Base-by-base conservation (phyloP, 371 early-diverging fungal genomes). In the Gilbertella persicaria region DNA sequence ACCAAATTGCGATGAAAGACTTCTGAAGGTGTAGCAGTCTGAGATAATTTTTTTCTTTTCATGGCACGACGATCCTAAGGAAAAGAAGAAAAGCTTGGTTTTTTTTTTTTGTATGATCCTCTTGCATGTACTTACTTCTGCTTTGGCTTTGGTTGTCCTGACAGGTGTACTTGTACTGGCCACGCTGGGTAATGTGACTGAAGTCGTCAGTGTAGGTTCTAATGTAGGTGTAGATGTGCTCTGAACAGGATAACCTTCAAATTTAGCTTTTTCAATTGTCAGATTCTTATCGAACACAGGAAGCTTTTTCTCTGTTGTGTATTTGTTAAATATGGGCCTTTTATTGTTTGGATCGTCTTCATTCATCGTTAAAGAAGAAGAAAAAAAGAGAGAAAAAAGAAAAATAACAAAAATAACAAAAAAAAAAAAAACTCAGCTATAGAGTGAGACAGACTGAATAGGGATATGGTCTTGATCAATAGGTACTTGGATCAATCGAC, bases 1-100 rank as follows among this genome's bases (percentile, higher is more conserved):
- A 72, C 66, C 3, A 76, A 45, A 36, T 72, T 72, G 13, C 73
- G 65, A 58, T 76, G 76, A 47, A 76, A 76, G 5, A 70, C 66
- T 52, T 72, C 73, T 10, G 76, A 55, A 23, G 76, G 73, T 35
- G 64, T 76, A 10, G 69, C 71, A 7, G 62, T 60, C n/a, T 58
- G 60, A 43, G 71, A 62, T 25, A 57, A 56, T n/a, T 65, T 55
- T 51, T 60, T 50, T 41, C 63, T 45, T 53, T 67, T 71, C 24
- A 63, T 70, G 17, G 58, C 29, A 40, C 53, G 24, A 60, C 28
- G 21, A 24, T 43, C 37, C 33, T 49, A 40, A 30, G 17, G 13
- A 14, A 30, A 47, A 28, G 10, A 26, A 42, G 16, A 46, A 0
- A 56, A 5, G 35, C n/a, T 33, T 41, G 36, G 13, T 12, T 33